These are phyloP conservation scores for Rhizopogon vulgaris DNA, from an alignment of 768 basidiomycete genomes.

Conservation along the genomic window DNA sequence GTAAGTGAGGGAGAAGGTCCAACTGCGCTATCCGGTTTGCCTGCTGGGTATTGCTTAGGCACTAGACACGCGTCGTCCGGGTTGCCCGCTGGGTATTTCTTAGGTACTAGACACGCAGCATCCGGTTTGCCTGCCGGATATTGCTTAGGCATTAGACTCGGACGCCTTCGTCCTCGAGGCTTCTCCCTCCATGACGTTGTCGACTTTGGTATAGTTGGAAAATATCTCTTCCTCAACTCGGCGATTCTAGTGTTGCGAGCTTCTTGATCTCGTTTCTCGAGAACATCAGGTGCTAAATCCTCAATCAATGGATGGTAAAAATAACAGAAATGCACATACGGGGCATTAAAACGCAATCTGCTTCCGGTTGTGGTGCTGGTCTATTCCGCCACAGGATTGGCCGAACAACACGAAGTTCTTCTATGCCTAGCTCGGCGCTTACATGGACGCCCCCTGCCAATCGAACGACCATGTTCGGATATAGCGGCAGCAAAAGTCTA, in stretches of 20 bases:
- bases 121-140: slow-evolving; percentile 1
- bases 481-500: slow-evolving; percentile 28
- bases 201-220: too few species aligned
- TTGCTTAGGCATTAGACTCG: slow-evolving; percentile 2
- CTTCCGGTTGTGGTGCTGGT: background rate
- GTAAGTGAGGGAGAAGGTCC: slow-evolving; percentile 5
- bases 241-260: background rate
- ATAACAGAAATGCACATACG: slow-evolving; percentile 24
- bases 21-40: background rate
- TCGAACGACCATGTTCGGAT: slow-evolving; percentile 23
- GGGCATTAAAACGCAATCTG: slow-evolving; percentile 26
- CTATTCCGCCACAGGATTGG: slow-evolving; percentile 11
- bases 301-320: background rate
- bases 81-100: background rate
- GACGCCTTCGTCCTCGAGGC: background rate
- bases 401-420: slow-evolving; percentile 20
- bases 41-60: background rate
- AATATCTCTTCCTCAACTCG: background rate
- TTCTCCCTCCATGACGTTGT: too few species aligned
- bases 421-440: slow-evolving; percentile 26
- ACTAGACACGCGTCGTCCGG: background rate
- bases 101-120: background rate
- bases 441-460: slow-evolving; percentile 20
- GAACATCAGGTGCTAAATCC: slow-evolving; percentile 34
- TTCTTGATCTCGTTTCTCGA: slow-evolving; percentile 13